These are phyloP conservation scores for Linderniella brevidens DNA, from an alignment of 257 asterid species.

Conservation along the genomic window DNA sequence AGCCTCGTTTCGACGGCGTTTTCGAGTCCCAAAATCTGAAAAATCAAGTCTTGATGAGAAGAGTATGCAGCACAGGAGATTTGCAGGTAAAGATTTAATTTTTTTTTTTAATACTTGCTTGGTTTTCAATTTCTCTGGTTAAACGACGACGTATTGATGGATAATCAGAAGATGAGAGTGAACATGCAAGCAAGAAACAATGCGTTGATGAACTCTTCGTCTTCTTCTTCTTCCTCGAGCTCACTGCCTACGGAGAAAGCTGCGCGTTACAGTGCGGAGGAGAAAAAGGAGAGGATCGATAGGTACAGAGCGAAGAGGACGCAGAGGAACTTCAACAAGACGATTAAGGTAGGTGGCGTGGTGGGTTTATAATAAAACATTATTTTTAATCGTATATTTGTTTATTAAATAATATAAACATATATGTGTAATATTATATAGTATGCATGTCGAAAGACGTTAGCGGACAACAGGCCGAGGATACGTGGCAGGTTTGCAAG, in stretches of 20 bases:
- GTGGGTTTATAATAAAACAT: background rate
- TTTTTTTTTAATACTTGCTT: background rate
- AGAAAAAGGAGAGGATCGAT: slow-evolving; percentile 63
- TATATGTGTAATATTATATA: slow-evolving; percentile 4
- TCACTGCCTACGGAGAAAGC: slow-evolving; percentile 47
- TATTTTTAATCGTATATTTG: background rate
- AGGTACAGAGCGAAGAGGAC: slow-evolving; percentile 70
- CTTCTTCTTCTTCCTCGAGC: slow-evolving; percentile 25
- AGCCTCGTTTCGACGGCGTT: slow-evolving; percentile 26
- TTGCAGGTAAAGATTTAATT: slow-evolving; percentile 29
- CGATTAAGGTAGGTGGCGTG: slow-evolving; percentile 47
- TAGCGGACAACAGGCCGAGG: slow-evolving; percentile 74
- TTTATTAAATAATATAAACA: background rate
- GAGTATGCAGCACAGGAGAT: slow-evolving; percentile 84
- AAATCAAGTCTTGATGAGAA: slow-evolving; percentile 34
- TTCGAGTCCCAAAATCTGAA: slow-evolving; percentile 41
- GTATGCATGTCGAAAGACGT: slow-evolving; percentile 84
- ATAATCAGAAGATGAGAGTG: slow-evolving; percentile 32
- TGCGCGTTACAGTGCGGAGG: slow-evolving; percentile 50
- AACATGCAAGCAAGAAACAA: slow-evolving; percentile 19
- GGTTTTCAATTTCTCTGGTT: background rate
- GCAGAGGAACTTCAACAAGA: slow-evolving; percentile 76
- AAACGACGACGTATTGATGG: background rate
- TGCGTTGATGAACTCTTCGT: slow-evolving; percentile 3
- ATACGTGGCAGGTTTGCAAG: slow-evolving; percentile 87